A percentile compares a stretch with the other conserved stretches of the same genome.
Evolutionary conservation across 768 basidiomycete species (phyloP).

Genomic region (Calocybe gangraenosa): DNA sequence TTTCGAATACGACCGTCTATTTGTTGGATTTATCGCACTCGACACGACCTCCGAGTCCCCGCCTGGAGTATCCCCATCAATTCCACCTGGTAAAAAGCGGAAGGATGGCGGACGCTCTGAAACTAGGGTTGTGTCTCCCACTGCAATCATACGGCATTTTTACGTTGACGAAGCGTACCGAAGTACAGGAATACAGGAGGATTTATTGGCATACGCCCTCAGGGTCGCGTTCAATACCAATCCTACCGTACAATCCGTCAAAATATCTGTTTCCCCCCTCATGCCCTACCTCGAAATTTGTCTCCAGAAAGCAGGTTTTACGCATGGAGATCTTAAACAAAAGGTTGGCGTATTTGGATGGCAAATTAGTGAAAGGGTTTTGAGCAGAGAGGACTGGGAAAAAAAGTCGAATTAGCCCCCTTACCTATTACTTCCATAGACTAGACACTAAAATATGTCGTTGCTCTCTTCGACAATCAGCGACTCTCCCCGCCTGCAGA

Average conservation of each 20-base stretch:
- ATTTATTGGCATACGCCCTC: conserved; percentile 59
- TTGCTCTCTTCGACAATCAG: conserved; percentile 15
- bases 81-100: conserved; percentile 15
- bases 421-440: neutral
- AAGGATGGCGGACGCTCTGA: conserved; percentile 5
- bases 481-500: conserved; percentile 15
- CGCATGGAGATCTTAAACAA: conserved; percentile 35
- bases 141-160: conserved; percentile 72
- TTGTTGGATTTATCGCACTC: conserved; percentile 67
- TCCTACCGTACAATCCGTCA: conserved; percentile 39
- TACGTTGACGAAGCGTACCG: conserved; percentile 67
- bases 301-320: conserved; percentile 47
- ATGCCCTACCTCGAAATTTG: conserved; percentile 43
- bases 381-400: conserved; percentile 47
- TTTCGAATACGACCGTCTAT: conserved; percentile 51
- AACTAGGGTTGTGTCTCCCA: conserved; percentile 32
- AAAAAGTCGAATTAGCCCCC: conserved; percentile 16
- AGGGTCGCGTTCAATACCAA: conserved; percentile 50
- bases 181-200: conserved; percentile 51
- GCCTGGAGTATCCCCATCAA: conserved; percentile 19
- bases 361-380: conserved; percentile 40
- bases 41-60: conserved; percentile 51
- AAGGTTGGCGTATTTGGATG: conserved; percentile 55
- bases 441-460: conserved; percentile 10
- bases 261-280: conserved; percentile 45